A percentile compares a stretch with the other conserved stretches of the same genome.
Evolutionary conservation across 352 stramenopile species (phyloP).

Genomic region (Globisporangium carolinianum): DNA sequence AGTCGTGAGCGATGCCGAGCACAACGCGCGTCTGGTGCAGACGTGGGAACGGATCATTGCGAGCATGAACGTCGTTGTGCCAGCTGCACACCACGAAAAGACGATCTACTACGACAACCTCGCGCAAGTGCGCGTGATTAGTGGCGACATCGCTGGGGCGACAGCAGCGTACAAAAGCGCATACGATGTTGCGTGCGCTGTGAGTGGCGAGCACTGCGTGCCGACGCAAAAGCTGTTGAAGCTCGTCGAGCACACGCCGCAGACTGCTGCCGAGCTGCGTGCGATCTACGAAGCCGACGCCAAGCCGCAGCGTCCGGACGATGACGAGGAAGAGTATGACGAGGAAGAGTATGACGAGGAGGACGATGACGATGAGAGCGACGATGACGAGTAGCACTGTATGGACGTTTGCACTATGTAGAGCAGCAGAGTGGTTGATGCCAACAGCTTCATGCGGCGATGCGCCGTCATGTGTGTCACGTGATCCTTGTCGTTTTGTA

Average conservation of each 20-base stretch:
- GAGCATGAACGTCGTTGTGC: constrained; percentile 66
- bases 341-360: constrained; percentile 16
- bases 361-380: neutral
- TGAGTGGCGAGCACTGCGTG: constrained; percentile 51
- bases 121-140: constrained; percentile 59
- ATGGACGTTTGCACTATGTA: no score
- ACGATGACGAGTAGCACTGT: constrained; percentile 2
- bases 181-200: constrained; percentile 49
- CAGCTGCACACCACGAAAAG: constrained; percentile 66
- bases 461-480: no score
- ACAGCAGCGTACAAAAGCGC: constrained; percentile 46
- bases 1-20: constrained; percentile 25
- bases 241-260: constrained; percentile 57
- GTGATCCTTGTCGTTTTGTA: no score
- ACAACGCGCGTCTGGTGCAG: constrained; percentile 30
- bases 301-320: constrained; percentile 21
- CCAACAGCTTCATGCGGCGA: no score
- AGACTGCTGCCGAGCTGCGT: constrained; percentile 50
- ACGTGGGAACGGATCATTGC: constrained; percentile 65
- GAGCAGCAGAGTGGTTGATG: no score
- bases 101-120: constrained; percentile 84
- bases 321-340: constrained; percentile 22
- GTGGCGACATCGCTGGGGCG: constrained; percentile 43
- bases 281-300: constrained; percentile 46
- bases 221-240: constrained; percentile 54